Base-by-base conservation (phyloP, 805 yeast genomes). In the Millerozyma miso region DNA sequence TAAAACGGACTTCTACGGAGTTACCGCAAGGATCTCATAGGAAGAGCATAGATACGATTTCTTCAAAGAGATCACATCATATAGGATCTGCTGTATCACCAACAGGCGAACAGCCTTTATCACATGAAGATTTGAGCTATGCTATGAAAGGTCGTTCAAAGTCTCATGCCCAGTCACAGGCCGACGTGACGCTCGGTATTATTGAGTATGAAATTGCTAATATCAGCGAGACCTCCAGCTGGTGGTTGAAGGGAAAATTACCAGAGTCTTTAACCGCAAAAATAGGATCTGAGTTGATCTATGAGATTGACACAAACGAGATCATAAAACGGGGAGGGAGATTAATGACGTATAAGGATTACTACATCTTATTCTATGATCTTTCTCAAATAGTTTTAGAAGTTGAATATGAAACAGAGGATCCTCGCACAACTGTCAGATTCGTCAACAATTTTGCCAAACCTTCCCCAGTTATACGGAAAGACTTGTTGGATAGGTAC, bases 331-430 rank as follows among this genome's bases (percentile, higher is more conserved):
- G 96, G 50, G 78, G 79, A 10, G 77, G 78, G 18, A 65, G 79
- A 34, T 49, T 47, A 2, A 63, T 74, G 4, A 63, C 71, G 3
- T 69, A 76, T 48, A 72, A 84, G 41, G 89, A 84, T 49, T 80
- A 85, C 49, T 88, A 87, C 56, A 70, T 88, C 12, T 62, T 89
- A 33, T 83, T 80, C 60, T 80, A 77, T 46, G 95, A 87, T 57
- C 80, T 83, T 50, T 77, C 93, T 1, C 88, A 83, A 51, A 67
- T 81, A 3, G 64, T 77, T 1, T 63, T 88, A 47, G 80, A 81
- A 39, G 63, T 85, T 3, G 69, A 74, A 17, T 88, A 69, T 53
- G 82, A 81, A 33, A 51, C 56, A 13, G 64, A 66, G 12, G 76
- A 80, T 43, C 88, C 93, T 1, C 57, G 74, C 12, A 57, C 69